Evolutionary conservation across 2,329 filamentous ascomycete species (phyloP).

Genomic region (Sarocladium strictum): DNA sequence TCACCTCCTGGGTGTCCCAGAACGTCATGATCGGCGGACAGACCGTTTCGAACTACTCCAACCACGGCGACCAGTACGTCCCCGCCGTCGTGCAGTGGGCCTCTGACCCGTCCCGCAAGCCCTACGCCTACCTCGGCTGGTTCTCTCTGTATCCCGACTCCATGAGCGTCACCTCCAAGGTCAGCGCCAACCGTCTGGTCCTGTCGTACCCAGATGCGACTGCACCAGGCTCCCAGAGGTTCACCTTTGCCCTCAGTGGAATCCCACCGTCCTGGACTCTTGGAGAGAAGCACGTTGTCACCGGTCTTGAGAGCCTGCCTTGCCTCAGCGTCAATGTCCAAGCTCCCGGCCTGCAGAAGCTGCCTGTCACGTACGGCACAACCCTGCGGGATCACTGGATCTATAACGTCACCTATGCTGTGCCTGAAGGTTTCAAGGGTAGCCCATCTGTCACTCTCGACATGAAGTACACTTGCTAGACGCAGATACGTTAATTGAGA

Average conservation of each 20-base stretch:
- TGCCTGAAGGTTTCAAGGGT: slow-evolving; percentile 32
- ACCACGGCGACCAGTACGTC: slow-evolving; percentile 34
- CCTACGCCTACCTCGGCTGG: slow-evolving; percentile 32
- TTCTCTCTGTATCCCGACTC: slow-evolving; percentile 36
- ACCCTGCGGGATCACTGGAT: slow-evolving; percentile 33
- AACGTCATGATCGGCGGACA: slow-evolving; percentile 36
- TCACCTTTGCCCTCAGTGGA: slow-evolving; percentile 32
- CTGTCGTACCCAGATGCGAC: slow-evolving; percentile 34
- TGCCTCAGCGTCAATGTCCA: slow-evolving; percentile 34
- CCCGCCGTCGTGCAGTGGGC: slow-evolving; percentile 42
- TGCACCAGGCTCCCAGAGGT: slow-evolving; percentile 29
- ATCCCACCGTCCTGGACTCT: slow-evolving; percentile 33
- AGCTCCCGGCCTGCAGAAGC: slow-evolving; percentile 29
- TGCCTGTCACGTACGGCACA: slow-evolving; percentile 29
- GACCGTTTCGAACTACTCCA: slow-evolving; percentile 28
- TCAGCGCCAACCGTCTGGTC: slow-evolving; percentile 23
- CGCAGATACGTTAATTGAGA: too few relatives aligned
- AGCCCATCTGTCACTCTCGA: slow-evolving; percentile 29
- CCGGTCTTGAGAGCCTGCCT: slow-evolving; percentile 28
- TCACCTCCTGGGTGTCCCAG: slow-evolving; percentile 35
- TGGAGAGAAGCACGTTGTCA: slow-evolving; percentile 21
- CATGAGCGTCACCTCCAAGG: slow-evolving; percentile 33
- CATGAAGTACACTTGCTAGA: slow-evolving; percentile 23
- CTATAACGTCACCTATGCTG: slow-evolving; percentile 40
- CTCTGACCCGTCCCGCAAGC: slow-evolving; percentile 29